Evolutionary conservation across 768 basidiomycete species (phyloP).

Genomic region (Pisolithus marmoratus): DNA sequence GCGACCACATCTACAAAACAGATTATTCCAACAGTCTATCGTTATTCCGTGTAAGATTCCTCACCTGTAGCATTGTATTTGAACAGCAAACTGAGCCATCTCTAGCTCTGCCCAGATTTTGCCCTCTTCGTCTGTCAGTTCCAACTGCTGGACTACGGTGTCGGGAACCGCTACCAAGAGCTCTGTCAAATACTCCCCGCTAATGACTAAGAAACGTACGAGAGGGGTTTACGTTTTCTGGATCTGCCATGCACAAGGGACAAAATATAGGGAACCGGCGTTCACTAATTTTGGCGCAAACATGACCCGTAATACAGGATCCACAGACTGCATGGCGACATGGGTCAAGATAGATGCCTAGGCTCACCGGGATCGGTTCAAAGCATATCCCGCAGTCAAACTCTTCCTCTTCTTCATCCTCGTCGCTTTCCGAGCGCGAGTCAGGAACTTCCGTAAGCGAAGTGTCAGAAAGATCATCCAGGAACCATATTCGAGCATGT

Average conservation of each 20-base stretch:
- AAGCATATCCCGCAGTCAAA: slow-evolving; percentile 56
- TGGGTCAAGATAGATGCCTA: slow-evolving; percentile 32
- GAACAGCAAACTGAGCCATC: slow-evolving; percentile 34
- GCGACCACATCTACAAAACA: slow-evolving; percentile 41
- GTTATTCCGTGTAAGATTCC: slow-evolving; percentile 2
- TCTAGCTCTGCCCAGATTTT: slow-evolving; percentile 41
- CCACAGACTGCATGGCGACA: slow-evolving; percentile 55
- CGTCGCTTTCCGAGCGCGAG: slow-evolving; percentile 4
- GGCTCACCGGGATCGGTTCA: slow-evolving; percentile 37
- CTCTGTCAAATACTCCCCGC: not conserved
- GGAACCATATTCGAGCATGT: slow-evolving; percentile 22
- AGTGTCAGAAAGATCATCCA: slow-evolving; percentile 6
- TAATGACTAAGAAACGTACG: slow-evolving; percentile 19
- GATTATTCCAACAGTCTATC: not conserved
- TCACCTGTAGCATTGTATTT: slow-evolving; percentile 47
- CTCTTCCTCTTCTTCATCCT: slow-evolving; percentile 1
- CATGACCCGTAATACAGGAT: slow-evolving; percentile 41
- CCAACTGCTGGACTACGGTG: slow-evolving; percentile 33
- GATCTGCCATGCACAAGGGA: slow-evolving; percentile 45
- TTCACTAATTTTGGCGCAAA: slow-evolving; percentile 42
- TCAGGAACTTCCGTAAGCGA: slow-evolving; percentile 1
- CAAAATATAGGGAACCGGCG: slow-evolving; percentile 54
- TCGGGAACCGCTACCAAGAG: slow-evolving; percentile 33
- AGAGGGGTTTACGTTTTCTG: slow-evolving; percentile 21
- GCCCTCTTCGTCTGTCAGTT: slow-evolving; percentile 38